Evolutionary conservation across 805 yeast genomes (phyloP), one percentile per base, ranked within the genome.

Genomic region (Zygosaccharomyces bisporus): DNA sequence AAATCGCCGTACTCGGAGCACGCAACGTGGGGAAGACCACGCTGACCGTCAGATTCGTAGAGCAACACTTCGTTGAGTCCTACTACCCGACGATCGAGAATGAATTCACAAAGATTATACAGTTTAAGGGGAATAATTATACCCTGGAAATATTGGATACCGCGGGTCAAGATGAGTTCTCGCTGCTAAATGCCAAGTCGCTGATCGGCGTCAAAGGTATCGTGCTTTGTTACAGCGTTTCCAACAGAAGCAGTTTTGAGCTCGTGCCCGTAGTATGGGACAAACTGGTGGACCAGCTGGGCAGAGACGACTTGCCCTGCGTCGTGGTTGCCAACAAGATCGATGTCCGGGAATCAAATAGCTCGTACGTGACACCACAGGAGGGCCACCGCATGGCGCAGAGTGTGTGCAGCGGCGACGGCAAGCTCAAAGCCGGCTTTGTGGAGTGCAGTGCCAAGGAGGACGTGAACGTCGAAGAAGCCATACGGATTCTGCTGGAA

Each of bases 81-180:
- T 88, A 89, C 66, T 89, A 87, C 64, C 96, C 96, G 23, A 89
- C 96, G 4, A 86, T 86, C 50, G 95, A 87, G 62, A 87, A 86
- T 65, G 90, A 85, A 64, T 86, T 85, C 65, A 74, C 80, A 59
- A 87, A 85, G 61, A 72, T 74, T 27, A 74, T 88, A 58, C 74
- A 72, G 46, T 78, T 83, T 63, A 77, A 83, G 49, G 84, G 83
- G 49, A 83, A 80, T 54, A 86, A 83, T 43, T 89, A 84, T 61
- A 81, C 81, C 42, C 78, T 90, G 19, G 96, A 88, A 62, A 85
- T 89, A 43, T 70, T 88, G 48, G 97, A 89, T 60, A 89, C 96
- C 0, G 95, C 96, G 0, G 96, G 96, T 6, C 95, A 87, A 69
- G 96, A 88, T 64, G 95, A 88, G 69, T 86, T 82, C 61, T 77